Percentiles rank a stretch among this genome's conserved stretches.
These are phyloP conservation scores for Oryza coarctata DNA, from an alignment of 176 grass and related monocot species.

Conservation along the genomic window DNA sequence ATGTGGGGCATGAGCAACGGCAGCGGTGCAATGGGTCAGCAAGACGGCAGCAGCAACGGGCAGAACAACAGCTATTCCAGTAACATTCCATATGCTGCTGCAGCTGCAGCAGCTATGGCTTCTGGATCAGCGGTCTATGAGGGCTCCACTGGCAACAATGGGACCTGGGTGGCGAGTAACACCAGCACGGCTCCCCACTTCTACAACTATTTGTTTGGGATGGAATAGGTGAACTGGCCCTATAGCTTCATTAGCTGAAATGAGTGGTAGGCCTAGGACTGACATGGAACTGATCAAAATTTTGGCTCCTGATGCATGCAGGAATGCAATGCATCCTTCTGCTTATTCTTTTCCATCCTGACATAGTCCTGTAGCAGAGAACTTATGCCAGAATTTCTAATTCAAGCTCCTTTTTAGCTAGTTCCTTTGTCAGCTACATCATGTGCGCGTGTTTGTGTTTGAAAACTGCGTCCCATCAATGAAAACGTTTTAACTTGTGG, in stretches of 20 bases:
- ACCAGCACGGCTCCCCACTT: conserved; percentile 58
- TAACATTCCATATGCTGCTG: conserved; percentile 56
- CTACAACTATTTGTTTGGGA: conserved; percentile 74
- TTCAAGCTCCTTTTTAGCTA: conserved; percentile 28
- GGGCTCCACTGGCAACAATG: conserved; percentile 54
- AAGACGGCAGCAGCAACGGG: conserved; percentile 36
- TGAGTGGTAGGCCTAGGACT: conserved; percentile 72
- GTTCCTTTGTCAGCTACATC: conserved; percentile 4
- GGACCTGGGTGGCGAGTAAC: conserved; percentile 51
- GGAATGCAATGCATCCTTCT: conserved; percentile 30
- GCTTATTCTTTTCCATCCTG: conserved; percentile 49
- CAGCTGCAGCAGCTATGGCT: conserved; percentile 36
- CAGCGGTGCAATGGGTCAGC: conserved; percentile 30
- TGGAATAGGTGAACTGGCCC: conserved; percentile 62
- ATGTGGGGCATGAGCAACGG: conserved; percentile 41
- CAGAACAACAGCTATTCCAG: conserved; percentile 43
- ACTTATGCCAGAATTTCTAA: conserved; percentile 39
- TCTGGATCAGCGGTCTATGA: conserved; percentile 51
- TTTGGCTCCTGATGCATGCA: conserved; percentile 48
- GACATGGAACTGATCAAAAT: conserved; percentile 75
- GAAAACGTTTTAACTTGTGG: background rate
- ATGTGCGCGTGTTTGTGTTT: background rate
- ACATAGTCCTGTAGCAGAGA: conserved; percentile 39
- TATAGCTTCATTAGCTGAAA: conserved; percentile 30
- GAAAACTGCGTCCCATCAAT: conserved; percentile 2